phyloP scores from a whole-genome alignment of 1,139 yeast genomes.

The Debaryomyces nepalensis region DNA sequence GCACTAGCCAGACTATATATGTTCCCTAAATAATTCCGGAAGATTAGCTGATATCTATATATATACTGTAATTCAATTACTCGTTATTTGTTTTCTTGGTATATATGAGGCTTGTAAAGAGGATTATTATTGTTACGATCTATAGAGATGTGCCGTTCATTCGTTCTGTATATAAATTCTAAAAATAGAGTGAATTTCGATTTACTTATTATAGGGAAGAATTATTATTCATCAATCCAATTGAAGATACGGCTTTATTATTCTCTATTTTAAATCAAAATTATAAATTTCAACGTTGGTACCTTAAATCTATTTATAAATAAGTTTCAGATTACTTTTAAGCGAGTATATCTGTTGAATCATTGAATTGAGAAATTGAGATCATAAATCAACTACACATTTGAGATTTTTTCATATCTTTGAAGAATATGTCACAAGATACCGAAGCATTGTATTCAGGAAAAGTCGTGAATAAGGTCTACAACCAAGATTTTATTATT shows the following conservation, averaged over 20 bases:
- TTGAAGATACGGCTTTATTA: constrained; percentile 3
- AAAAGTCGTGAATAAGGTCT: constrained; percentile 59
- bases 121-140: neutral
- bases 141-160: neutral
- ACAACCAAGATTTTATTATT: constrained; percentile 86
- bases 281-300: neutral
- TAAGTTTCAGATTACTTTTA: neutral
- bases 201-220: constrained; percentile 3
- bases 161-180: constrained; percentile 6
- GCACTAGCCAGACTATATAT: no score
- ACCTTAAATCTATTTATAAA: constrained; percentile 3
- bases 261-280: neutral
- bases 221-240: neutral
- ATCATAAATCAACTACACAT: constrained; percentile 4
- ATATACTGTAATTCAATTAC: no score
- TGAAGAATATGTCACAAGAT: constrained; percentile 10
- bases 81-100: no score
- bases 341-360: neutral
- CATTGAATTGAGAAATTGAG: constrained; percentile 1
- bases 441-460: constrained; percentile 29
- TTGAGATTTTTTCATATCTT: constrained; percentile 1
- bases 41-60: no score
- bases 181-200: constrained; percentile 6
- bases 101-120: no score
- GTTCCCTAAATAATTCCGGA: no score